Conservation (phyloP, 352 stramenopile genomes). For the Phytophthora constricta region DNA sequence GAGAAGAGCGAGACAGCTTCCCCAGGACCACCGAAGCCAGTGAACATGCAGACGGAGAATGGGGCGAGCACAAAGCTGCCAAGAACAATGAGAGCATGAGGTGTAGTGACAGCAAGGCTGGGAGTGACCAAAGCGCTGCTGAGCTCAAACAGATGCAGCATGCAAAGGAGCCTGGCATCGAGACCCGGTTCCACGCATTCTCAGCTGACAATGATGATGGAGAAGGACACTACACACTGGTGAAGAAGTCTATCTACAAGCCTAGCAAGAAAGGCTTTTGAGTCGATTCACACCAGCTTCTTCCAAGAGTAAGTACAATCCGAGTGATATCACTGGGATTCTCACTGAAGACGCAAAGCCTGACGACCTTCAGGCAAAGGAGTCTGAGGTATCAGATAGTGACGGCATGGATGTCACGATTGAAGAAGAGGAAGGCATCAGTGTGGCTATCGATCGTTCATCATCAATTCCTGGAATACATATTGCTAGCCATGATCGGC, state of each 20-base stretch:
- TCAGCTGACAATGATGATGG: constrained; percentile 25
- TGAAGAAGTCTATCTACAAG: constrained; percentile 80
- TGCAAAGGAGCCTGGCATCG: neutral
- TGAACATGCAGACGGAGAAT: constrained; percentile 5
- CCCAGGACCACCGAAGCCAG: constrained; percentile 1
- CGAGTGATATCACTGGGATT: constrained; percentile 29
- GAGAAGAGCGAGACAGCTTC: constrained; percentile 27
- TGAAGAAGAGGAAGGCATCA: constrained; percentile 59
- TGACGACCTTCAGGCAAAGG: constrained; percentile 1
- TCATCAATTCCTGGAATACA: neutral
- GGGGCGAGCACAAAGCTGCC: constrained; percentile 1
- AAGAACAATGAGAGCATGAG: neutral
- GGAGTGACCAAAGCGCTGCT: neutral
- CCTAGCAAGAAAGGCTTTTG: constrained; percentile 46
- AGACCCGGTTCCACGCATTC: constrained; percentile 39
- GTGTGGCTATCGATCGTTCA: constrained; percentile 51
- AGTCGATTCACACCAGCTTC: constrained; percentile 29
- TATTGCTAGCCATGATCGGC: constrained; percentile 5
- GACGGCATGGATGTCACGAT: constrained; percentile 25
- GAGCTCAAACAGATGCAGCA: neutral
- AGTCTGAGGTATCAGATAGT: constrained; percentile 1
- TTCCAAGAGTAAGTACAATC: constrained; percentile 29
- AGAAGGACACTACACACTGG: constrained; percentile 40
- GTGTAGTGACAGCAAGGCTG: neutral
- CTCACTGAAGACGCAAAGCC: constrained; percentile 22